These are phyloP conservation scores for Naegleria fowleri DNA, from an alignment of 208 protist genomes.

Conservation along the genomic window DNA sequence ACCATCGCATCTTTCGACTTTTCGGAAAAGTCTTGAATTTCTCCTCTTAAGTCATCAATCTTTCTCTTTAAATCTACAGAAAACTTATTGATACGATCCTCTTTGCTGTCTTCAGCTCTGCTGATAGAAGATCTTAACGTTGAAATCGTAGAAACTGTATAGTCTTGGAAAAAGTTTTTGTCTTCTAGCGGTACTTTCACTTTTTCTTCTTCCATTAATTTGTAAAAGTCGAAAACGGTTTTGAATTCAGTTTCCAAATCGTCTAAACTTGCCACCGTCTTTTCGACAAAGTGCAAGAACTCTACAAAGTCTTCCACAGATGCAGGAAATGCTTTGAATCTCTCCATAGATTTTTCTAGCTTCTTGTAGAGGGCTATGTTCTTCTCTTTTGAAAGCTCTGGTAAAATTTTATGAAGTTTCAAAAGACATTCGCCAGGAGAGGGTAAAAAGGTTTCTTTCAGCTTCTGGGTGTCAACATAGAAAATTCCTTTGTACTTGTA, in stretches of 20 bases:
- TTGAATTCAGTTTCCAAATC: conserved; percentile 68
- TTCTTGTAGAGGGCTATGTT: conserved; percentile 76
- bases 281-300: conserved; percentile 71
- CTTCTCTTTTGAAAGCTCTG: conserved; percentile 70
- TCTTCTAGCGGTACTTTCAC: conserved; percentile 75
- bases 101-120: conserved; percentile 69
- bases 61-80: conserved; percentile 79
- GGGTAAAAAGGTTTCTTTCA: conserved; percentile 79
- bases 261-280: conserved; percentile 67
- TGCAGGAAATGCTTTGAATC: conserved; percentile 66
- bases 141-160: conserved; percentile 78
- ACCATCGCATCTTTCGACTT: conserved; percentile 74
- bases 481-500: conserved; percentile 62
- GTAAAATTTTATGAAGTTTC: conserved; percentile 74
- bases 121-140: conserved; percentile 78
- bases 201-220: conserved; percentile 72
- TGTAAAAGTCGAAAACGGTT: conserved; percentile 76
- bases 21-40: conserved; percentile 74
- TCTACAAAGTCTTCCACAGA: conserved; percentile 84
- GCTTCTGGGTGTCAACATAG: conserved; percentile 61
- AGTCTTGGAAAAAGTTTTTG: conserved; percentile 66
- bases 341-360: conserved; percentile 68
- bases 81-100: conserved; percentile 77
- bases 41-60: conserved; percentile 74
- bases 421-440: conserved; percentile 74